A percentile compares a stretch with the other conserved stretches of the same genome.
phyloP scores from a whole-genome alignment of 2,329 filamentous ascomycete species.

The Periconia sp. region DNA sequence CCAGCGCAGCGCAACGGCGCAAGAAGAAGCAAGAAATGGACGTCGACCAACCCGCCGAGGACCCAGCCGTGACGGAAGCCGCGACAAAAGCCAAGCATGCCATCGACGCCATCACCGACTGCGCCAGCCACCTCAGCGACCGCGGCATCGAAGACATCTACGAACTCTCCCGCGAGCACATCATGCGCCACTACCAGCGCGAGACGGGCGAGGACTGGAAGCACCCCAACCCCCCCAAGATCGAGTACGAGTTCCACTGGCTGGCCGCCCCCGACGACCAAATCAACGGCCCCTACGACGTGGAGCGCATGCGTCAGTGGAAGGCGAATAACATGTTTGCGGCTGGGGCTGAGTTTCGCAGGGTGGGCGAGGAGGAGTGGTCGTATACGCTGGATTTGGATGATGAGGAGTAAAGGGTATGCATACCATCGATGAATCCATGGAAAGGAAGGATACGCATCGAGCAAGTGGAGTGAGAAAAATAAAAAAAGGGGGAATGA shows the following conservation, averaged over 20 bases:
- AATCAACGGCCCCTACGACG: slow-evolving; percentile 85
- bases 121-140: slow-evolving; percentile 82
- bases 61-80: slow-evolving; percentile 63
- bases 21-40: slow-evolving; percentile 65
- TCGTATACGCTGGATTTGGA: slow-evolving; percentile 45
- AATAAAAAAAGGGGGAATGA: too few relatives aligned
- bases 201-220: slow-evolving; percentile 89
- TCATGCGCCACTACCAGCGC: slow-evolving; percentile 78
- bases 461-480: too few relatives aligned
- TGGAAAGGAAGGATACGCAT: too few relatives aligned
- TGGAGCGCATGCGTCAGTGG: slow-evolving; percentile 85
- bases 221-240: slow-evolving; percentile 48
- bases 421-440: too few relatives aligned
- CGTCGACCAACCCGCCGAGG: slow-evolving; percentile 58
- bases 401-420: slow-evolving; percentile 3
- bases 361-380: slow-evolving; percentile 47
- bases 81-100: slow-evolving; percentile 70
- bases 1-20: slow-evolving; percentile 47
- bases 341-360: slow-evolving; percentile 70
- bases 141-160: slow-evolving; percentile 89
- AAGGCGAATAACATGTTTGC: slow-evolving; percentile 89
- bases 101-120: slow-evolving; percentile 82
- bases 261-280: slow-evolving; percentile 79
- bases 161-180: slow-evolving; percentile 79
- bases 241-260: slow-evolving; percentile 91